Evolutionary conservation across 1,284 basidiomycete genomes (phyloP), one percentile per base, ranked within the genome.

Genomic region (Pseudozyma tsukubaensis): DNA sequence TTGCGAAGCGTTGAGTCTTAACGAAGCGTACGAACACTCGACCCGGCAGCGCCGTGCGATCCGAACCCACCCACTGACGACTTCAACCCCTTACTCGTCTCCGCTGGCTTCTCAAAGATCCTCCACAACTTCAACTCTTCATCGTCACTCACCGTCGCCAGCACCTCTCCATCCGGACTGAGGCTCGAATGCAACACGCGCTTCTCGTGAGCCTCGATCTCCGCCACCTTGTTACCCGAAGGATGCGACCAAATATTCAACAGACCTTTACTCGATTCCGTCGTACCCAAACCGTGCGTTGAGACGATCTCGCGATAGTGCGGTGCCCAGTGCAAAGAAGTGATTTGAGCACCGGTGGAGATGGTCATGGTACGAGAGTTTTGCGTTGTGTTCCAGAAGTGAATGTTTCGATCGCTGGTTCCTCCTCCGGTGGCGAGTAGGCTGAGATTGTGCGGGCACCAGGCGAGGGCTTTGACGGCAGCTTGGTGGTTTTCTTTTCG

Each of bases 371-470:
- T 75, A 13, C 81, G 76, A 29, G 83, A 76, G 66, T 77, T 77
- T 24, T 79, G 74, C 21, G 81, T 82, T 43, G 81, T 82, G 62
- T 84, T 84, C 94, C 94, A 97, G 69, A 97, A 88, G 83, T 98
- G 93, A 77, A 98, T 93, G 24, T 91, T 93, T 42, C 94, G 92
- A 83, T 99, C 96, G 69, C 92, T 92, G 0, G 94, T 95, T 0
- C 97, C 97, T 1, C 97, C 97, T 0, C 97, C 97, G 0, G 92
- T 91, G 0, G 96, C 96, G 50, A 99, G 89, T 9, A 99, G 88
- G 10, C 92, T 92, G 0, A 92, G 89, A 86, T 96, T 93, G 94
- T 96, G 98, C 0, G 96, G 94, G 76, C 94, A 97, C 94, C 97
- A 99, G 0, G 94, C 93, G 48, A 99, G 87, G 0, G 94, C 95